phyloP scores from a whole-genome alignment of 345 rosid species.

The Ricinus communis region DNA sequence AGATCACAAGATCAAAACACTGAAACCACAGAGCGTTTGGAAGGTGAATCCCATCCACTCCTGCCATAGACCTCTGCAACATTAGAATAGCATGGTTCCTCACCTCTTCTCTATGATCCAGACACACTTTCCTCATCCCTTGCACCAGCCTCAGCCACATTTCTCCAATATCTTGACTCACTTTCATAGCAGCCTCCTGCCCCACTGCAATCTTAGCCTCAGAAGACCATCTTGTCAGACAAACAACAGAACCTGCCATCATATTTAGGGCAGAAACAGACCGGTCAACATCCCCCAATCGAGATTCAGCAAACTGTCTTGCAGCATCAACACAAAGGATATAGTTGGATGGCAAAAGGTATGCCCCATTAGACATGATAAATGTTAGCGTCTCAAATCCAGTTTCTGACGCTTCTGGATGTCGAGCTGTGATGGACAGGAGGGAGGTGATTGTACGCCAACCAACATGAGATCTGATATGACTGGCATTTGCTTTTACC shows the following conservation, averaged over 20 bases:
- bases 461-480: slow-evolving; percentile 60
- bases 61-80: slow-evolving; percentile 49
- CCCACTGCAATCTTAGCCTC: slow-evolving; percentile 48
- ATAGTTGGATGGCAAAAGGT: slow-evolving; percentile 61
- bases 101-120: slow-evolving; percentile 68
- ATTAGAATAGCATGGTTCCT: slow-evolving; percentile 61
- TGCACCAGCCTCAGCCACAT: slow-evolving; percentile 77
- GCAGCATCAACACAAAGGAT: slow-evolving; percentile 72
- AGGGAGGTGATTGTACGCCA: slow-evolving; percentile 72
- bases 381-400: slow-evolving; percentile 64
- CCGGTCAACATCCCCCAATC: slow-evolving; percentile 53
- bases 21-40: slow-evolving; percentile 61
- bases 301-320: slow-evolving; percentile 75
- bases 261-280: slow-evolving; percentile 60
- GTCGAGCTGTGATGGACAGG: slow-evolving; percentile 65
- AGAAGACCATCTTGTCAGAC: slow-evolving; percentile 66
- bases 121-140: slow-evolving; percentile 52
- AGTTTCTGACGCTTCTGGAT: slow-evolving; percentile 73
- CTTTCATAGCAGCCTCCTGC: slow-evolving; percentile 48
- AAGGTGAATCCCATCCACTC: slow-evolving; percentile 49
- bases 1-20: slow-evolving; percentile 58
- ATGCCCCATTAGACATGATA: slow-evolving; percentile 65
- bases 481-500: slow-evolving; percentile 69
- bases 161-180: slow-evolving; percentile 62
- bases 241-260: slow-evolving; percentile 64